Percentiles rank a stretch among this genome's conserved stretches.
Conservation (phyloP, 257 asterid genomes). For the Rhazya stricta region DNA sequence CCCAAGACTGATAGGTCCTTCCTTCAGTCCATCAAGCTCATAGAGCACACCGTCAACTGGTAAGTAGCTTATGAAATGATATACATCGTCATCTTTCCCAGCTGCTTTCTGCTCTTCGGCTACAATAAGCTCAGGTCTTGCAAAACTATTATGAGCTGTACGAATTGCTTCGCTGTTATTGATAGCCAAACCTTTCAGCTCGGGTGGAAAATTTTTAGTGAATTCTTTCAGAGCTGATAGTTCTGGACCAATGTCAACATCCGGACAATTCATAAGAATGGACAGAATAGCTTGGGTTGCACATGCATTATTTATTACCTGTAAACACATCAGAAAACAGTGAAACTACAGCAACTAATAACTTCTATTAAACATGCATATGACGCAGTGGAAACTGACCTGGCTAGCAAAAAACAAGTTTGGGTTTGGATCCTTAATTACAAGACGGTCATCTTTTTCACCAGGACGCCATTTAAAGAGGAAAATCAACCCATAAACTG, state of each 20-base stretch:
- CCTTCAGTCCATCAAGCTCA: constrained; percentile 97
- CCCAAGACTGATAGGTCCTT: constrained; percentile 96
- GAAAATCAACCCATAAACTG: constrained; percentile 84
- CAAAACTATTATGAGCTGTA: constrained; percentile 90
- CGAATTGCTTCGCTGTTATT: constrained; percentile 96
- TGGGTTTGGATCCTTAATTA: constrained; percentile 85
- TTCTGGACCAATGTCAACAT: constrained; percentile 87
- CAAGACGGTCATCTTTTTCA: constrained; percentile 87
- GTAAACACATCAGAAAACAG: constrained; percentile 11
- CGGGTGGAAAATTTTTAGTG: constrained; percentile 87
- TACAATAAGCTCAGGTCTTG: constrained; percentile 92
- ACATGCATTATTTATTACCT: constrained; percentile 97
- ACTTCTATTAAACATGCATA: constrained; percentile 2
- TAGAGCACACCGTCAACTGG: constrained; percentile 89
- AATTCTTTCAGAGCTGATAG: constrained; percentile 73
- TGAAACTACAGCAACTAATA: constrained; percentile 10
- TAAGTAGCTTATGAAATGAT: constrained; percentile 92
- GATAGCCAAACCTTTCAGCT: constrained; percentile 87
- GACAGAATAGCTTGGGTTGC: constrained; percentile 99
- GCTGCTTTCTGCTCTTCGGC: constrained; percentile 86
- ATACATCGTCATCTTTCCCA: constrained; percentile 88
- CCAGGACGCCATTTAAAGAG: constrained; percentile 99
- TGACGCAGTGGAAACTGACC: constrained; percentile 35
- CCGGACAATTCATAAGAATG: constrained; percentile 77
- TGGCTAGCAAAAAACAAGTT: constrained; percentile 94